Base-by-base conservation (phyloP, 176 grass and related monocot genomes). In the Thinopyrum elongatum region DNA sequence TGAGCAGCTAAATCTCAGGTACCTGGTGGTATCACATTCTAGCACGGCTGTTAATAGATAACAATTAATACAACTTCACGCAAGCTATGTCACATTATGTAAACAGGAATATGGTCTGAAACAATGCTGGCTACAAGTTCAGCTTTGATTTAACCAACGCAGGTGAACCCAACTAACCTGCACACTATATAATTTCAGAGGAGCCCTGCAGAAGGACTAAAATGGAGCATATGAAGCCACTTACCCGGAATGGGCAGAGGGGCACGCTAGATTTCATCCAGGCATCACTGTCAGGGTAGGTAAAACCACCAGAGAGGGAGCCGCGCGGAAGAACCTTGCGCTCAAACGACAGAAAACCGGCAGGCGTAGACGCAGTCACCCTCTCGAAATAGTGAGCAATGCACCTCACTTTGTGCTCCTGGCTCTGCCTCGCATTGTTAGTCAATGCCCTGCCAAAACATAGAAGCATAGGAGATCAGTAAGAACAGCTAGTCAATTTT, bases 331-430 rank as follows among this genome's bases (percentile, higher is more conserved):
- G 91, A 82, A 92, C 86, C 75, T 95, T 95, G 53, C 97, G 87
- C 74, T 95, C 91, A 87, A 94, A 98, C 7, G 97, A 95, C 89
- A 98, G 84, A 27, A 62, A 83, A 47, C 94, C 97, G 23, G 76
- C 83, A 28, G 86, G 90, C 17, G 27, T 87, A 38, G 82, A 78
- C 21, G 78, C 82, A 38, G 88, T 89, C 61, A 98, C 85, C 86
- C 90, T 95, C 84, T 98, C 92, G n/a, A 95, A 98, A 84, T 96
- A 98, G 82, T 94, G 97, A 64, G 91, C 72, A 36, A 98, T 63
- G 80, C 97, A 98, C 62, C 84, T 92, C 55, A 98, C 27, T 84
- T 98, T 98, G 51, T 98, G 82, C 87, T 94, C 89, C 83, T 95
- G 95, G 80, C 62, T 87, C 36, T 83, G 91, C 71, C 79, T 95